Evolutionary conservation across 805 yeast species (phyloP).

Genomic region (Ogataea chonburiensis): DNA sequence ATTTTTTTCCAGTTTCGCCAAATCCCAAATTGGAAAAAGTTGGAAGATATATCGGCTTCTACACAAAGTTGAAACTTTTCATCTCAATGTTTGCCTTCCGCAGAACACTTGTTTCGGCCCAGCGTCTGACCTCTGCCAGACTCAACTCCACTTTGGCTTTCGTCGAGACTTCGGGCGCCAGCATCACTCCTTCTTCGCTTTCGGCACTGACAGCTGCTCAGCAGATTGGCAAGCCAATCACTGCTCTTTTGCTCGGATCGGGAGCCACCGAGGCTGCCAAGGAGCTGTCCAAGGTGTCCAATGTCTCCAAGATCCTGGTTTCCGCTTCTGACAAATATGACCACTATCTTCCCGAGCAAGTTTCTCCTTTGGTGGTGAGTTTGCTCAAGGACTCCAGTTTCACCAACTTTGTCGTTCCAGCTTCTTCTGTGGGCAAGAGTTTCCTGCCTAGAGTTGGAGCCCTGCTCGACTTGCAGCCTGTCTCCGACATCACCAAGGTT

Average conservation of each 20-base stretch:
- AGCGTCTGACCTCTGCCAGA: constrained; percentile 33
- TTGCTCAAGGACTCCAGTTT: constrained; percentile 44
- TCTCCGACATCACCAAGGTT: constrained; percentile 76
- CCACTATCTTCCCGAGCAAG: constrained; percentile 75
- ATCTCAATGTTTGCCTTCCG: constrained; percentile 11
- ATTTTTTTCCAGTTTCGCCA: constrained; percentile 2
- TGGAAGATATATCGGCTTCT: not conserved
- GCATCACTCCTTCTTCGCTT: constrained; percentile 64
- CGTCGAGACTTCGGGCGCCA: constrained; percentile 59
- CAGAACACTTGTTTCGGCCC: constrained; percentile 5
- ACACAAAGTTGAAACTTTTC: too few relatives aligned
- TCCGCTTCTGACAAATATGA: constrained; percentile 60
- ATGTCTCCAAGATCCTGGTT: constrained; percentile 54
- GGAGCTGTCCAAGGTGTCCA: constrained; percentile 52
- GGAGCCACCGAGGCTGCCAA: constrained; percentile 49
- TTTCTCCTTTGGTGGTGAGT: constrained; percentile 63
- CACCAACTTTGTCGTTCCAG: constrained; percentile 75
- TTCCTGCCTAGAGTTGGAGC: constrained; percentile 87
- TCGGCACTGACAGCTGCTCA: constrained; percentile 77
- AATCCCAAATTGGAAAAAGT: not conserved
- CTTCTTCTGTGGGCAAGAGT: constrained; percentile 86
- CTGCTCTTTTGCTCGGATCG: constrained; percentile 75
- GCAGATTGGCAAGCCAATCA: constrained; percentile 71
- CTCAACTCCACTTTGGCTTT: constrained; percentile 72
- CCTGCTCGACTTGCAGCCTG: constrained; percentile 78